Percentiles rank a stretch among this genome's conserved stretches.
Evolutionary conservation across 306 rosid genomes (phyloP).

Genomic region (Adenanthera pavonina): DNA sequence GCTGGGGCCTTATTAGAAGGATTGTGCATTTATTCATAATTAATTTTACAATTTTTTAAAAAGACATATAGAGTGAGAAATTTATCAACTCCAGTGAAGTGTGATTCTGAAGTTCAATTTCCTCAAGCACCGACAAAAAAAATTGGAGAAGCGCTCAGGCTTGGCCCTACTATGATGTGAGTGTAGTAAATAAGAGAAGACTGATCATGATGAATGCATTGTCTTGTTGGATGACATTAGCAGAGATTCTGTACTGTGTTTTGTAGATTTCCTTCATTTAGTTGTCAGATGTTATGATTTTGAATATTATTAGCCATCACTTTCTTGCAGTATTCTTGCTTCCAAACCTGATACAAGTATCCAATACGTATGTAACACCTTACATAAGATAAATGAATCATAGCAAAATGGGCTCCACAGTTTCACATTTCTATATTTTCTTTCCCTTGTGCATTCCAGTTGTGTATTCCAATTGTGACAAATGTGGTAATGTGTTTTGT

Average conservation of each 20-base stretch:
- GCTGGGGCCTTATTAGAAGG: not conserved
- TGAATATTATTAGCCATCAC: not conserved
- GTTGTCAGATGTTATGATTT: not conserved
- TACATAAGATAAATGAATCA: not conserved
- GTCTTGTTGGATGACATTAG: slow-evolving; percentile 32
- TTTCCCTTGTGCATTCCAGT: not conserved
- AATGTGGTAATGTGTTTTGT: slow-evolving; percentile 6
- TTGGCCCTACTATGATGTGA: not conserved
- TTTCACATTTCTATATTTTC: slow-evolving; percentile 13
- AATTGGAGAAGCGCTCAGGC: not conserved
- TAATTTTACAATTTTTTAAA: too few species aligned
- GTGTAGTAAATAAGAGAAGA: not conserved
- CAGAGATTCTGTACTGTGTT: slow-evolving; percentile 44
- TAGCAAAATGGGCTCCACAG: slow-evolving; percentile 47
- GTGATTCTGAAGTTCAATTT: not conserved
- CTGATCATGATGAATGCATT: not conserved
- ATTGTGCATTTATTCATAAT: not conserved
- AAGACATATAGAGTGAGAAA: too few species aligned
- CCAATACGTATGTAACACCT: not conserved
- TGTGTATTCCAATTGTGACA: slow-evolving; percentile 17
- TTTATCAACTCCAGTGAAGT: too few species aligned
- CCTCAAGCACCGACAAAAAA: slow-evolving; percentile 25
- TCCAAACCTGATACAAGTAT: slow-evolving; percentile 33
- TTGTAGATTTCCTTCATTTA: slow-evolving; percentile 39
- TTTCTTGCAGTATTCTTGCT: slow-evolving; percentile 35